A percentile compares a stretch with the other conserved stretches of the same genome.
phyloP scores from a whole-genome alignment of 116 monocot genomes.

The Cymodocea nodosa region DNA sequence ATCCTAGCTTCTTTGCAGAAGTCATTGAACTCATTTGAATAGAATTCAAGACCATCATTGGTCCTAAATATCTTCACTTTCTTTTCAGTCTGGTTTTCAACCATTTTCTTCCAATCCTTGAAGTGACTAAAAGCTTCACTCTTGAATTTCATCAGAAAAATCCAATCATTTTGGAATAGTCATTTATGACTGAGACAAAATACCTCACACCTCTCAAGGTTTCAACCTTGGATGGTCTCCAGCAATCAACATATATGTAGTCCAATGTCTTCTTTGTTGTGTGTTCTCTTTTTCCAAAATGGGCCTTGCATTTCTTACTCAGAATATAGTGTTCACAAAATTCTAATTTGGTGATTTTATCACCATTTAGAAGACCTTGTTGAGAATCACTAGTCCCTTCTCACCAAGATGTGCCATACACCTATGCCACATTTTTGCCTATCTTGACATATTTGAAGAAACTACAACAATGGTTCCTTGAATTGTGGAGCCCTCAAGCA shows the following conservation, averaged over 20 bases:
- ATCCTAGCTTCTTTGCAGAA: no score
- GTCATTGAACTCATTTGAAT: no score
- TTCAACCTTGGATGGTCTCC: neutral
- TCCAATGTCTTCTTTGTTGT: neutral
- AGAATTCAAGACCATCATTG: no score
- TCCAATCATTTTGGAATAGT: no score
- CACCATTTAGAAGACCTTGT: neutral
- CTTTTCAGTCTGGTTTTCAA: no score
- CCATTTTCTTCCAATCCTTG: no score
- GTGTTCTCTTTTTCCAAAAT: neutral
- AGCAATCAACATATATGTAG: conserved; percentile 2
- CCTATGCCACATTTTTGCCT: conserved; percentile 8
- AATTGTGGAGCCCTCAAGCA: neutral
- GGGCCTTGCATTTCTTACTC: neutral
- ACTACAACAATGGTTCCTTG: accelerated
- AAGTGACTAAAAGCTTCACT: no score
- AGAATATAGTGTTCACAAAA: conserved; percentile 8
- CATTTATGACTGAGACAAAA: conserved; percentile 5
- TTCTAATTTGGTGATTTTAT: neutral
- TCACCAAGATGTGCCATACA: conserved; percentile 8
- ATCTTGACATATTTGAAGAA: neutral
- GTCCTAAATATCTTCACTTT: no score
- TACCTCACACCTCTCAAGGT: conserved; percentile 1
- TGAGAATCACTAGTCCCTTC: neutral
- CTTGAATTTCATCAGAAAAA: no score